Evolutionary conservation across 306 rosid species (phyloP).

Genomic region (Quercus aquifolioides): DNA sequence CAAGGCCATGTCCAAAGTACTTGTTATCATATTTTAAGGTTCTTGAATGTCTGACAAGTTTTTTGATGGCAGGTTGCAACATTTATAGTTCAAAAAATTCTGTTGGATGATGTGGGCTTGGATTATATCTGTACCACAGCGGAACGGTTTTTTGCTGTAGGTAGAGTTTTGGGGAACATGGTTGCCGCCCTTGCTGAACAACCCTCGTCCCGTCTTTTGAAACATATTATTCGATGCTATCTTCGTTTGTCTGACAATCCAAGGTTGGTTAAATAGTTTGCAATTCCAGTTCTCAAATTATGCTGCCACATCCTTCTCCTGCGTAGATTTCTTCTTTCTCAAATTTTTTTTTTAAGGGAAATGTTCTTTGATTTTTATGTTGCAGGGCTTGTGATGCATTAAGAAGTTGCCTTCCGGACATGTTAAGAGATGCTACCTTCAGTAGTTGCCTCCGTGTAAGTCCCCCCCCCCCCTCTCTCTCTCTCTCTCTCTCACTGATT

Average conservation of each 20-base stretch:
- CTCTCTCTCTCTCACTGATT: not conserved
- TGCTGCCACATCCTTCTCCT: not conserved
- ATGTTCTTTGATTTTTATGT: not conserved
- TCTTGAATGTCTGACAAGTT: conserved; percentile 30
- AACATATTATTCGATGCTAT: conserved; percentile 66
- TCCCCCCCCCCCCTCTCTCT: not conserved
- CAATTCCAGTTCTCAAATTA: not conserved
- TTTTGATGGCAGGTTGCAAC: conserved; percentile 60
- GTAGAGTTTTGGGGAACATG: conserved; percentile 60
- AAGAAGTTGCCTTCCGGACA: conserved; percentile 65
- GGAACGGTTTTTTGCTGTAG: conserved; percentile 63
- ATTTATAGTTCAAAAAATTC: conserved; percentile 65
- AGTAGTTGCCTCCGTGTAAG: conserved; percentile 62
- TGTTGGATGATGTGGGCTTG: conserved; percentile 75
- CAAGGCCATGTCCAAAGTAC: not conserved
- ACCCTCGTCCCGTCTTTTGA: conserved; percentile 69
- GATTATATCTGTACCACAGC: conserved; percentile 68
- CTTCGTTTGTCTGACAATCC: conserved; percentile 63
- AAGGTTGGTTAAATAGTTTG: conserved; percentile 44
- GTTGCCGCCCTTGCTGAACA: conserved; percentile 58
- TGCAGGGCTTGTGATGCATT: conserved; percentile 73
- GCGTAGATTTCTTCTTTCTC: not conserved
- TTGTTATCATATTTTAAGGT: conserved; percentile 10
- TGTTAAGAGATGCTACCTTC: conserved; percentile 64
- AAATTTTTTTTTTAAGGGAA: not conserved